Evolutionary conservation across 495 filamentous ascomycete genomes (phyloP).

Genomic region (Talaromyces nanjingensis): DNA sequence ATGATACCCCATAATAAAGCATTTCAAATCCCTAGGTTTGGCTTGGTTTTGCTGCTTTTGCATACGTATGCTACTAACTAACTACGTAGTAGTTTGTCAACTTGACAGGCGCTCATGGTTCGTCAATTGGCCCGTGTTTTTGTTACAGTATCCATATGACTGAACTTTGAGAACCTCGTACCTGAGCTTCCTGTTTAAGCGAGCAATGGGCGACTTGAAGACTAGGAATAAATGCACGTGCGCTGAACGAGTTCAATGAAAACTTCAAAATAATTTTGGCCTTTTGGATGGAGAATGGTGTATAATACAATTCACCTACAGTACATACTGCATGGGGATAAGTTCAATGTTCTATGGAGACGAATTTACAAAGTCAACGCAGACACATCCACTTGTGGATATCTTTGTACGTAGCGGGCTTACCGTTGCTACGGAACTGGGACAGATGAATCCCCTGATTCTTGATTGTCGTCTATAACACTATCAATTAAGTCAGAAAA

Average conservation of each 20-base stretch:
- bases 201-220: not conserved
- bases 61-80: not conserved
- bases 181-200: not conserved
- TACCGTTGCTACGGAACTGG: conserved; percentile 5
- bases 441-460: not conserved
- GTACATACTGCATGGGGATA: not conserved
- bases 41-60: not conserved
- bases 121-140: not conserved
- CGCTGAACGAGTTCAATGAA: not conserved
- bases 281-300: not conserved
- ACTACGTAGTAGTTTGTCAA: not conserved
- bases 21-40: not conserved
- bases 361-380: not conserved
- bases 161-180: not conserved
- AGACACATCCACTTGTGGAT: not conserved
- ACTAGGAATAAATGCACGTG: not conserved
- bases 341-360: not conserved
- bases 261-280: too few species aligned
- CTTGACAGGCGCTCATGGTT: not conserved
- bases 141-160: not conserved
- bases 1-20: not conserved
- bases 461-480: not conserved
- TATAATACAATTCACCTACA: not conserved
- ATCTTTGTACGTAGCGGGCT: not conserved
- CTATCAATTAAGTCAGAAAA: not conserved